A percentile compares a stretch with the other conserved stretches of the same genome.
Evolutionary conservation across 345 rosid species (phyloP).

Genomic region (Eucalyptus virginea): DNA sequence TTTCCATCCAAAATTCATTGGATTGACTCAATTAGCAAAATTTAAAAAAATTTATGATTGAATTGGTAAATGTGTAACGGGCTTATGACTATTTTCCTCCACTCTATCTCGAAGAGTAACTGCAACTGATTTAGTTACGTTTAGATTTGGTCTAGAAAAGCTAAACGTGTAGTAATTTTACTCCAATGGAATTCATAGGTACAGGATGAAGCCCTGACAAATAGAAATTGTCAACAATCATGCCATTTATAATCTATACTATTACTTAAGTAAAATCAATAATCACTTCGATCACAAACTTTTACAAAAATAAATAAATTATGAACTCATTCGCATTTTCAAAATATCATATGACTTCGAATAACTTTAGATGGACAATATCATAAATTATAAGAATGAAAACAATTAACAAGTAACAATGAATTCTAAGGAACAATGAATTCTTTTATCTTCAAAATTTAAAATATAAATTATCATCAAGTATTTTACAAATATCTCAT

Average conservation of each 20-base stretch:
- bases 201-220: too few relatives aligned
- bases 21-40: too few relatives aligned
- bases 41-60: too few relatives aligned
- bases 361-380: background rate
- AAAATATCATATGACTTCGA: background rate
- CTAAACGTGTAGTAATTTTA: too few relatives aligned
- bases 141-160: too few relatives aligned
- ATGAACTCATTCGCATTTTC: background rate
- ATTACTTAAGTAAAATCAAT: background rate
- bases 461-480: background rate
- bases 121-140: fast-evolving
- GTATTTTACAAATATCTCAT: background rate
- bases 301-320: background rate
- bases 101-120: too few relatives aligned
- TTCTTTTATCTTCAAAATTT: background rate
- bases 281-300: background rate
- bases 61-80: background rate
- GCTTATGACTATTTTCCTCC: background rate
- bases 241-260: background rate
- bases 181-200: too few relatives aligned
- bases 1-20: background rate
- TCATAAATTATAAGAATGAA: background rate
- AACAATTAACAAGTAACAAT: background rate
- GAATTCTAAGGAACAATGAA: background rate
- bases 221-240: background rate